Evolutionary conservation across 2,329 filamentous ascomycete species (phyloP).

Genomic region (Talaromyces sp.): DNA sequence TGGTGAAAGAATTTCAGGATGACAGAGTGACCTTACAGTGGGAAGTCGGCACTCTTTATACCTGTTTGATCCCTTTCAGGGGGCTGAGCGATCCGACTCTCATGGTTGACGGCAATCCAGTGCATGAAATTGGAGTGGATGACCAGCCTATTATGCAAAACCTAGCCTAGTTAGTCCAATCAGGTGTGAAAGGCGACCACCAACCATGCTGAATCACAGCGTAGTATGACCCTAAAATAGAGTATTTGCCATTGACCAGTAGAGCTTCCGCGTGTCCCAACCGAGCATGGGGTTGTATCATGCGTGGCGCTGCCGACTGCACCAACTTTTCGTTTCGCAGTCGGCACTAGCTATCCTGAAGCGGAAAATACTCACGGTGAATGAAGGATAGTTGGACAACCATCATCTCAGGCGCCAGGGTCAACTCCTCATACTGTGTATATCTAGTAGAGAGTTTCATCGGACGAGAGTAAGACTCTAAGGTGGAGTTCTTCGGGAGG

Average conservation of each 20-base stretch:
- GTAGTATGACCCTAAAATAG: constrained; percentile 1
- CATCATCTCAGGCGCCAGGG: constrained; percentile 6
- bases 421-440: not conserved
- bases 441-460: not conserved
- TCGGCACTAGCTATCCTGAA: not conserved
- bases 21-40: not conserved
- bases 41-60: constrained; percentile 6
- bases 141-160: not conserved
- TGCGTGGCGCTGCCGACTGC: not conserved
- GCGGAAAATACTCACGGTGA: constrained; percentile 3
- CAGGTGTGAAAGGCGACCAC: not conserved
- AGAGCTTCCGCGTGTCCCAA: not conserved
- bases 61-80: not conserved
- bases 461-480: constrained; percentile 9
- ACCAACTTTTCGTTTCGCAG: not conserved
- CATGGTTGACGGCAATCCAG: not conserved
- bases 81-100: not conserved
- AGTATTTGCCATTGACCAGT: constrained; percentile 5
- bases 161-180: not conserved
- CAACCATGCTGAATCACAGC: not conserved
- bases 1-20: not conserved
- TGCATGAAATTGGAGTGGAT: not conserved
- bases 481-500: not conserved
- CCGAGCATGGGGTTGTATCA: not conserved
- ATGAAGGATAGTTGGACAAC: not conserved